Evolutionary conservation across 2,329 filamentous ascomycete genomes (phyloP).

Genomic region (Colletotrichum melonis): DNA sequence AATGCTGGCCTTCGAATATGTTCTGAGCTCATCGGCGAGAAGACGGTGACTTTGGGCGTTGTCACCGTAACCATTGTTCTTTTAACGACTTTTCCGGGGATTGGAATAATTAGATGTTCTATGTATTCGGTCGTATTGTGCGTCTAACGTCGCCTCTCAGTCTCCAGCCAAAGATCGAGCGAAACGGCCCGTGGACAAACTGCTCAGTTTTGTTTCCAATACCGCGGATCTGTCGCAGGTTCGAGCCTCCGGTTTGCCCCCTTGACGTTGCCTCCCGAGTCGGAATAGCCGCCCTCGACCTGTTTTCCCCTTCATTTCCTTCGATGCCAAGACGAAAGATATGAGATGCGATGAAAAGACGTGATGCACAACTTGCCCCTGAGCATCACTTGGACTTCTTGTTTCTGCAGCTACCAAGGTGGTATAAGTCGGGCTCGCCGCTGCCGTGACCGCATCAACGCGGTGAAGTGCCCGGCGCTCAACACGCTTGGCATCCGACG

Average conservation of each 20-base stretch:
- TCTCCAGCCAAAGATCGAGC: slow-evolving; percentile 2
- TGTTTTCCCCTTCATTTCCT: neutral
- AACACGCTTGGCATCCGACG: neutral
- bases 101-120: neutral
- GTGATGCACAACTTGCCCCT: neutral
- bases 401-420: neutral
- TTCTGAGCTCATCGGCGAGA: neutral
- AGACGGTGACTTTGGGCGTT: neutral
- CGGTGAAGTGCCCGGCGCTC: neutral
- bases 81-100: neutral
- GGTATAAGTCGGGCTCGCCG: slow-evolving; percentile 1
- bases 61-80: neutral
- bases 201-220: slow-evolving; percentile 34
- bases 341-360: slow-evolving; percentile 3
- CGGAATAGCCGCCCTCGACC: slow-evolving; percentile 12
- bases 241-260: slow-evolving; percentile 11
- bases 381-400: neutral
- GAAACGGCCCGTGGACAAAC: slow-evolving; percentile 29
- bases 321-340: slow-evolving; percentile 5
- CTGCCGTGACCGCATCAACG: neutral
- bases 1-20: neutral
- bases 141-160: slow-evolving; percentile 1
- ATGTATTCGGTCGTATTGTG: neutral
- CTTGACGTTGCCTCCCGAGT: neutral
- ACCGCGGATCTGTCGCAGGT: slow-evolving; percentile 34